Base-by-base conservation (phyloP, 164 flowering plant genomes). In the Chimonanthus salicifolius region DNA sequence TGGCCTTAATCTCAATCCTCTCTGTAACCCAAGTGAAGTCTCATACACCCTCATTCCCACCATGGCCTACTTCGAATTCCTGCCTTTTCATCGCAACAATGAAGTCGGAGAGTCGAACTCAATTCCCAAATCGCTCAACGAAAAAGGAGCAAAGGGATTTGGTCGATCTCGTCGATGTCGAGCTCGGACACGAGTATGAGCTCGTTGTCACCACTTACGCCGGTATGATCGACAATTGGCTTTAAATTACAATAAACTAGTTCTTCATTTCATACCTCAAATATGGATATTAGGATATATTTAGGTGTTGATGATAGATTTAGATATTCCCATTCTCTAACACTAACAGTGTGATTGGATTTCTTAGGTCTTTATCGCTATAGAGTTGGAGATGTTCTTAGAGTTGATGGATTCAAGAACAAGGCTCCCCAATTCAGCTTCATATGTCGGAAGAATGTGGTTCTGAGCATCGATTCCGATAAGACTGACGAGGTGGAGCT, bases 401-500 rank as follows among this genome's bases (percentile, higher is more conserved):
- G 93, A 33, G 99, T 95, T 21, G 88, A 92, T 0, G 97, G 97
- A 66, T 95, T 92, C 89, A 92, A 95, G 86, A 95, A 92, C 91
- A 89, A 86, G 65, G 96, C 94, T 4, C 99, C 98, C 0, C 96
- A 95, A 74, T 95, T 95, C 91, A 89, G 78, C 79, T 95, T 95
- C 81, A 75, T 95, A 0, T 91, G 97, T 84, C 75, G 98, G 45
- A 91, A 91, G 72, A 95, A 95, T 60, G 99, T 95, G 43, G 96
- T 85, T 33, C 71, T 95, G 49, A 91, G 97, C 88, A 95, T 95
- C 7, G 99, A 95, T 71, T 78, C 99, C 0, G 99, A 95, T 72
- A 95, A 95, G 78, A 95, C 98, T 4, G 98, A 95, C 62, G 99
- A 95, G 72, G 97, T 90, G 4, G 98, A 95, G 86, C 88, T 95